Percentiles rank a stretch among this genome's conserved stretches.
These are phyloP conservation scores for Phaeoacremonium minimum DNA, from an alignment of 2,329 filamentous ascomycete species.

Conservation along the genomic window DNA sequence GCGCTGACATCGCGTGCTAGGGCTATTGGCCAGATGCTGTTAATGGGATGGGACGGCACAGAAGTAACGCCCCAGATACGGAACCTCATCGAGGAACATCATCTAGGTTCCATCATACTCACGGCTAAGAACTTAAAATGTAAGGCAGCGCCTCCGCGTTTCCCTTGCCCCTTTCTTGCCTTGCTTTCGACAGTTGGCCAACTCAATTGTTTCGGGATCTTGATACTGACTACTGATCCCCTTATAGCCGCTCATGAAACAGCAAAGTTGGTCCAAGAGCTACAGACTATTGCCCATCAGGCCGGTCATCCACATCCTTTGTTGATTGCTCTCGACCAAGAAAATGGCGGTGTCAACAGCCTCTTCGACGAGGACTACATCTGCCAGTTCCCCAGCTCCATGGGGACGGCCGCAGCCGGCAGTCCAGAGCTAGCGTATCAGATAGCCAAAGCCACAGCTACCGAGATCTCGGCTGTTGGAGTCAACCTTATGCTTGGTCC, in stretches of 20 bases:
- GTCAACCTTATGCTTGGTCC: conserved; percentile 95
- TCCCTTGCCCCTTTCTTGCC: conserved; percentile 1
- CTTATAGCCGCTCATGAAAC: conserved; percentile 80
- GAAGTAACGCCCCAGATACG: conserved; percentile 79
- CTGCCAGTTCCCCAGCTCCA: conserved; percentile 92
- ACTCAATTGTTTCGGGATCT: too few relatives aligned
- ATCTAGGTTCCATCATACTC: conserved; percentile 82
- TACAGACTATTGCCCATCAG: conserved; percentile 88
- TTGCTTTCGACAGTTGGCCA: conserved; percentile 4
- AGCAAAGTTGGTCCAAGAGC: conserved; percentile 79
- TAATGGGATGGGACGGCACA: conserved; percentile 84
- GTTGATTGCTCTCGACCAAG: conserved; percentile 88
- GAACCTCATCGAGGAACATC: conserved; percentile 74
- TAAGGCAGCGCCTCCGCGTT: conserved; percentile 31
- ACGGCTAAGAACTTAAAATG: conserved; percentile 85
- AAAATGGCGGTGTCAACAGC: conserved; percentile 97
- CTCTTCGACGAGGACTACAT: conserved; percentile 94
- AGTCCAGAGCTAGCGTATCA: conserved; percentile 82
- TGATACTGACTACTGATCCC: conserved; percentile 21
- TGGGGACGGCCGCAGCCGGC: conserved; percentile 92
- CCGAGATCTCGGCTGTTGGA: conserved; percentile 87
- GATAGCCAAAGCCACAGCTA: conserved; percentile 87
- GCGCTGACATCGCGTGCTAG: conserved; percentile 25
- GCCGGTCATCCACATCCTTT: conserved; percentile 87
- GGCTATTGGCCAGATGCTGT: conserved; percentile 72